Conservation (phyloP, 345 rosid genomes). For the Jatropha curcas region DNA sequence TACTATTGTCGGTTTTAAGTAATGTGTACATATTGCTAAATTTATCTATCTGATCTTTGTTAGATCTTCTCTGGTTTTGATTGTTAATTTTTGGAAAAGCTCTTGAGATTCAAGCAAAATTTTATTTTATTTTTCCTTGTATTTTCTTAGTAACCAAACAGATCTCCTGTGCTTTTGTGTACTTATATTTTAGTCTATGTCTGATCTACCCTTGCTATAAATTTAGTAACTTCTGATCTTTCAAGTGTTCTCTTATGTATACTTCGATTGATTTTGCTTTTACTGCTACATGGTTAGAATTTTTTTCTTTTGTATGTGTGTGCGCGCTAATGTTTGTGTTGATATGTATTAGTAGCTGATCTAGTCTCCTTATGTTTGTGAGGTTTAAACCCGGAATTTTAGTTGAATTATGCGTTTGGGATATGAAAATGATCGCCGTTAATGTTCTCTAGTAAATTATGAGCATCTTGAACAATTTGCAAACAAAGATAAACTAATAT, state of each 20-base stretch:
- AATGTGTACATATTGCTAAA: background rate
- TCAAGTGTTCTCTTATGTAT: background rate
- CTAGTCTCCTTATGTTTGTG: background rate
- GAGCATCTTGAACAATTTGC: background rate
- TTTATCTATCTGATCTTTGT: background rate
- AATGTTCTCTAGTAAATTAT: background rate
- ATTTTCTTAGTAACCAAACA: slow-evolving; percentile 8
- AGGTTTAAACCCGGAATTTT: background rate
- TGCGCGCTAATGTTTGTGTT: background rate
- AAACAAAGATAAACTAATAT: background rate
- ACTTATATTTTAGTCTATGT: background rate
- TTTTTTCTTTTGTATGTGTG: background rate
- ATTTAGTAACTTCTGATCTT: background rate
- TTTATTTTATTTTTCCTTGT: background rate
- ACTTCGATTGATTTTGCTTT: background rate
- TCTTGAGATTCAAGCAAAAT: background rate
- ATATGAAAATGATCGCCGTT: background rate
- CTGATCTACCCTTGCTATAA: background rate
- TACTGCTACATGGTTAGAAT: background rate
- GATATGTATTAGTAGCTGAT: background rate
- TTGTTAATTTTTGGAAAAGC: background rate
- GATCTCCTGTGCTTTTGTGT: background rate
- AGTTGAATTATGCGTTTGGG: background rate
- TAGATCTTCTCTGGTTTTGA: background rate
- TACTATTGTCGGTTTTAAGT: background rate